These are phyloP conservation scores for Arthrocladium fulminans DNA, from an alignment of 2,329 filamentous ascomycete genomes.

Conservation along the genomic window DNA sequence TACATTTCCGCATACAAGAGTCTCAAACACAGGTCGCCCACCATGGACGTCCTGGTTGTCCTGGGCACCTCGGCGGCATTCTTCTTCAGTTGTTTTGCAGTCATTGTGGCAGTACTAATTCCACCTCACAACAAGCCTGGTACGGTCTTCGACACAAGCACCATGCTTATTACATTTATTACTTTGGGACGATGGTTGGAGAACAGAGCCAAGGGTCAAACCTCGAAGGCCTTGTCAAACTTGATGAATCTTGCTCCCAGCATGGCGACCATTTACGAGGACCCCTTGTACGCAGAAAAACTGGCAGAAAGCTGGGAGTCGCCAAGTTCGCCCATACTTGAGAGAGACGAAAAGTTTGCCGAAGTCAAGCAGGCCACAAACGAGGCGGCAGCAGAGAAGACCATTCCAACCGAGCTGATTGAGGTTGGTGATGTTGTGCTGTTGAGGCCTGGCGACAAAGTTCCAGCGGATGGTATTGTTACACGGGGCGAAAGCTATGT, in stretches of 20 bases:
- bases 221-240: conserved; percentile 81
- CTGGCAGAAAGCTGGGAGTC: conserved; percentile 68
- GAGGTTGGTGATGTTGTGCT: conserved; percentile 91
- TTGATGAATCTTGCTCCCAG: conserved; percentile 95
- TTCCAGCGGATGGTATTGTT: conserved; percentile 82
- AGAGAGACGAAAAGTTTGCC: conserved; percentile 36
- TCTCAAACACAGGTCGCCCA: conserved; percentile 78
- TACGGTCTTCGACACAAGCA: conserved; percentile 94
- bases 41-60: conserved; percentile 95
- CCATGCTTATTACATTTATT: conserved; percentile 96
- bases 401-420: conserved; percentile 88
- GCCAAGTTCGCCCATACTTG: conserved; percentile 27
- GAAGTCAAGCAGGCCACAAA: conserved; percentile 45
- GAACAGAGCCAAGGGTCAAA: conserved; percentile 91
- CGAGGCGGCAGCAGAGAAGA: conserved; percentile 60
- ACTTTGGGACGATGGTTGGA: conserved; percentile 84
- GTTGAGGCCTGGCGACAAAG: conserved; percentile 88
- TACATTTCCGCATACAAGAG: conserved; percentile 92
- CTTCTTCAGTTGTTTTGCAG: conserved; percentile 84
- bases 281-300: conserved; percentile 89
- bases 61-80: conserved; percentile 91
- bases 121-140: conserved; percentile 69
- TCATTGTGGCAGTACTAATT: conserved; percentile 70
- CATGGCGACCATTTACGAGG: conserved; percentile 92
- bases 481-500: conserved; percentile 86